Conservation (phyloP, 495 filamentous ascomycete species). For the Podospora tetraspora region DNA sequence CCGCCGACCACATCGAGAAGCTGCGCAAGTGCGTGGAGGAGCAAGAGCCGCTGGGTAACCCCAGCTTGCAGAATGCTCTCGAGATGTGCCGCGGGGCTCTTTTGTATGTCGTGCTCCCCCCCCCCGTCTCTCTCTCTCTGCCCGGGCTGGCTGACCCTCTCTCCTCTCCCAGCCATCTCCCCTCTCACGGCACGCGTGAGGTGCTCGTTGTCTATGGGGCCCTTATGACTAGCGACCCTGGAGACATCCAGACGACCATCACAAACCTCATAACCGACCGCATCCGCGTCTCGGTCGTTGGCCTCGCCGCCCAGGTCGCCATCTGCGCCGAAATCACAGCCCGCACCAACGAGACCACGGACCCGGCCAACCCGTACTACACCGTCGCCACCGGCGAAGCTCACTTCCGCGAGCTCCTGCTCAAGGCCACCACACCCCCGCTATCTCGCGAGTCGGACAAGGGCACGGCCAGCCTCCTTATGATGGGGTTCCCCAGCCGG, state of each 20-base stretch:
- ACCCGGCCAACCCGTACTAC: conserved; percentile 55
- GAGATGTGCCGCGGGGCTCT: conserved; percentile 88
- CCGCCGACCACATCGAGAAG: conserved; percentile 76
- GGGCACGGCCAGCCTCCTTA: conserved; percentile 70
- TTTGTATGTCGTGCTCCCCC: conserved; percentile 57
- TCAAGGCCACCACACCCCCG: conserved; percentile 84
- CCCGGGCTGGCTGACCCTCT: conserved; percentile 1
- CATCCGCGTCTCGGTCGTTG: conserved; percentile 82
- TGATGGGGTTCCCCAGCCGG: conserved; percentile 98
- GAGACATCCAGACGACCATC: conserved; percentile 92
- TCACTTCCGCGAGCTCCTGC: conserved; percentile 82
- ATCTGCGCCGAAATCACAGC: conserved; percentile 87
- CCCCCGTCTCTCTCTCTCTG: background rate
- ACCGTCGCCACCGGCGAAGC: conserved; percentile 81
- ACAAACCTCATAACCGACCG: conserved; percentile 65
- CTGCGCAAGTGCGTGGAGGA: conserved; percentile 59
- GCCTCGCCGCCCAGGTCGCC: conserved; percentile 82
- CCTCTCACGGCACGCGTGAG: conserved; percentile 87
- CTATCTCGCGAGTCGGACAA: conserved; percentile 64
- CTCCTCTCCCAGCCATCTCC: conserved; percentile 60
- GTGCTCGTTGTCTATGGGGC: conserved; percentile 89
- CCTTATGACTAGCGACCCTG: conserved; percentile 81
- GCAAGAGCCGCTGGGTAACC: conserved; percentile 81
- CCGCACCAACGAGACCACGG: conserved; percentile 73
- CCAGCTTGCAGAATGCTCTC: conserved; percentile 89